phyloP scores from a whole-genome alignment of 441 rosid genomes.

The Syzygium syzygioides region DNA sequence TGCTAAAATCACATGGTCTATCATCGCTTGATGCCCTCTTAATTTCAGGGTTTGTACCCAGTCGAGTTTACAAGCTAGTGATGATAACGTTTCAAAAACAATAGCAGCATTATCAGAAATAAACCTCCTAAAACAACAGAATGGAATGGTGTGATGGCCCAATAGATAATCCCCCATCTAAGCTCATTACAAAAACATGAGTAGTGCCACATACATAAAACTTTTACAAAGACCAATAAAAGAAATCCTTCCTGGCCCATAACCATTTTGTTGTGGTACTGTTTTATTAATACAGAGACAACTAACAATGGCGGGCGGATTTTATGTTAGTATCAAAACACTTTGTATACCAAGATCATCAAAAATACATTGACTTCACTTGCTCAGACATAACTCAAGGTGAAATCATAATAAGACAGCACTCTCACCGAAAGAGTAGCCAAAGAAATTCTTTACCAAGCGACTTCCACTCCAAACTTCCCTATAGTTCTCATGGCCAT shows the following conservation, averaged over 20 bases:
- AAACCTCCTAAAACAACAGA: background rate
- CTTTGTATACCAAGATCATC: background rate
- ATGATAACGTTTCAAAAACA: background rate
- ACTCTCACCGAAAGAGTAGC: background rate
- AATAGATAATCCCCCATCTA: background rate
- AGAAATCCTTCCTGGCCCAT: background rate
- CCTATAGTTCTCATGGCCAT: slow-evolving; percentile 93
- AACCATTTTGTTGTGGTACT: background rate
- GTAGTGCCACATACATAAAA: background rate
- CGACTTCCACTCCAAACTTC: slow-evolving; percentile 71
- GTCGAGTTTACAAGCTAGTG: background rate
- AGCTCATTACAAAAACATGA: background rate
- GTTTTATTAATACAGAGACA: background rate
- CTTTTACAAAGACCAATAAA: background rate
- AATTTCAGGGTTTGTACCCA: background rate
- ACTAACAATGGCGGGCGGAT: background rate
- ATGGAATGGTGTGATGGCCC: background rate
- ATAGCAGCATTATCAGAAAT: background rate
- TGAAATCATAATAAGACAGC: background rate
- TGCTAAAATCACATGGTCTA: background rate
- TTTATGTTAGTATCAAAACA: background rate
- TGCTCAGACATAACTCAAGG: background rate
- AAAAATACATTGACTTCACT: background rate
- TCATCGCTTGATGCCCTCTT: background rate
- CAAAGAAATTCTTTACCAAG: slow-evolving; percentile 35